Base-by-base conservation (phyloP, 441 rosid species). In the Adansonia gregorii region DNA sequence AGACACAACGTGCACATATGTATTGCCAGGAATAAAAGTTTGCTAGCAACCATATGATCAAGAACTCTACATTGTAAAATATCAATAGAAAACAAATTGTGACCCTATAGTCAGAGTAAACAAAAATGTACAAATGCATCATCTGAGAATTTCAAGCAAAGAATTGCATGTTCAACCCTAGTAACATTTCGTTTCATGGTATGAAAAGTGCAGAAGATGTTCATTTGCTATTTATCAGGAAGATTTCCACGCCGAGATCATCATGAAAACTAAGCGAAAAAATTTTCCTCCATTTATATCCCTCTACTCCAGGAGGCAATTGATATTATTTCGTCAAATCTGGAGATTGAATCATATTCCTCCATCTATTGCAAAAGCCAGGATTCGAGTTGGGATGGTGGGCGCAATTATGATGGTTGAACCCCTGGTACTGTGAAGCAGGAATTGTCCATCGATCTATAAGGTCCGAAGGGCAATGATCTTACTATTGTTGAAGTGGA, bases 401-500 rank as follows among this genome's bases (percentile, higher is more conserved):
- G 39, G 35, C 11, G 10, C 76, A 68, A 79, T 75, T 76, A 77
- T 72, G 73, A 55, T 78, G 73, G 78, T 81, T 66, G 67, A 78
- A 61, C 76, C 75, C 79, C 51, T 56, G 81, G 81, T 78, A 55
- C 49, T 60, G 80, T 45, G 74, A 65, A 73, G 77, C 73, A 51
- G 82, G 78, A 79, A 79, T 76, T 61, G 55, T 31, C 15, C 27
- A 22, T 51, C 75, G 49, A 73, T 46, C 74, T 73, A 58, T 31
- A 72, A 51, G 74, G 75, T 69, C 82, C 79, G 8, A 75, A 81
- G 76, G 67, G 80, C 39, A 84, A 77, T 27, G 75, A 79, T 82
- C 85, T 83, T 70, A 52, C 45, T 82, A 61, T 63, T 54, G 77
- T 79, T 68, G 86, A 85, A 59, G 80, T 39, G 72, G 83, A 75